Conservation (phyloP, 768 basidiomycete species). For the Crucibulum laeve region DNA sequence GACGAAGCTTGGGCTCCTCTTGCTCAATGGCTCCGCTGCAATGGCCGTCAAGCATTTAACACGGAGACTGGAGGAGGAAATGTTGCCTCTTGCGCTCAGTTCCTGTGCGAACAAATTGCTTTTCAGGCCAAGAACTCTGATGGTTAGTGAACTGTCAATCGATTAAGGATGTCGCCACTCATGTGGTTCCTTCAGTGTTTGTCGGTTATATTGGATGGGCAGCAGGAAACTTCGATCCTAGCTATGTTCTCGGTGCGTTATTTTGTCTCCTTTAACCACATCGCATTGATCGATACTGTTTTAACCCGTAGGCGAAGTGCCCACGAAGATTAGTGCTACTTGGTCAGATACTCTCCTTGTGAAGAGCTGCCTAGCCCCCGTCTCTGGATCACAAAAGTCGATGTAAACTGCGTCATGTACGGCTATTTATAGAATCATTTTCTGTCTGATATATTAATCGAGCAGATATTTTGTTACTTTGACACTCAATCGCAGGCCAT, state of each 20-base stretch:
- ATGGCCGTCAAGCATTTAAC: constrained; percentile 51
- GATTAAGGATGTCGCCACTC: too few species aligned
- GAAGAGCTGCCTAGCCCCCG: constrained; percentile 25
- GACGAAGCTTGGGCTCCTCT: constrained; percentile 40
- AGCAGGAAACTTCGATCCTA: constrained; percentile 48
- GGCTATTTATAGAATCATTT: too few species aligned
- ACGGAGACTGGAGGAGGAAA: constrained; percentile 62
- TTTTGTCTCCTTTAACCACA: background rate
- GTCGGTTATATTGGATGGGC: constrained; percentile 56
- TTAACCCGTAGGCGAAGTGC: constrained; percentile 18
- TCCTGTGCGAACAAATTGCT: constrained; percentile 39
- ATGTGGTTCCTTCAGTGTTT: constrained; percentile 36
- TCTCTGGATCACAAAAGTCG: constrained; percentile 19
- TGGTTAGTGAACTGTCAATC: constrained; percentile 26
- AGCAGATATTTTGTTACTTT: too few species aligned
- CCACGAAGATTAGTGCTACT: constrained; percentile 20
- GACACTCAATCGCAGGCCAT: too few species aligned
- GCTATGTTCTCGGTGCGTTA: constrained; percentile 27
- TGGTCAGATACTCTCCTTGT: constrained; percentile 41
- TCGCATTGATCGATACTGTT: background rate
- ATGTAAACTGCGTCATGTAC: too few species aligned
- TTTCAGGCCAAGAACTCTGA: constrained; percentile 45
- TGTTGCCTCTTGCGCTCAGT: constrained; percentile 38
- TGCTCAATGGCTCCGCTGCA: constrained; percentile 42
- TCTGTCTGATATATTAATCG: too few species aligned